Percentiles rank a stretch among this genome's conserved stretches.
phyloP scores from a whole-genome alignment of 2,329 filamentous ascomycete genomes.

The Claviceps arundinis region DNA sequence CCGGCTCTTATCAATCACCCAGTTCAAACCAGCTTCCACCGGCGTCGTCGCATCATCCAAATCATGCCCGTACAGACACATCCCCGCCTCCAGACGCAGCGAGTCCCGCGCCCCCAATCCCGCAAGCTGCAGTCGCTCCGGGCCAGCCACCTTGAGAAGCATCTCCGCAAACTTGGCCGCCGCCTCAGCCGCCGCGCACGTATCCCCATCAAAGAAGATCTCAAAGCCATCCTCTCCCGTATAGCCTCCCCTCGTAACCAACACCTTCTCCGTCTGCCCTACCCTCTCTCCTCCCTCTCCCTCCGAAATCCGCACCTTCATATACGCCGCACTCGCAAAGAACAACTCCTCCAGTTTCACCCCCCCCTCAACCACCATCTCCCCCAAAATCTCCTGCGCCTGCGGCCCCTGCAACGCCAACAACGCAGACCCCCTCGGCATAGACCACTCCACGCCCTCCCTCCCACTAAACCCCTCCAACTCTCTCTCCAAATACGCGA shows the following conservation, averaged over 20 bases:
- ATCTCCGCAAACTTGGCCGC: conserved; percentile 49
- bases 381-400: conserved; percentile 53
- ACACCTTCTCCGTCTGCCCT: conserved; percentile 23
- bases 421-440: conserved; percentile 61
- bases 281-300: conserved; percentile 37
- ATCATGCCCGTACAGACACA: conserved; percentile 99
- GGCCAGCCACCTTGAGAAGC: conserved; percentile 51
- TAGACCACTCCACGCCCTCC: conserved; percentile 44
- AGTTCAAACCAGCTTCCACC: conserved; percentile 45
- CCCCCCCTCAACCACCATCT: conserved; percentile 36
- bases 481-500: conserved; percentile 59
- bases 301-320: conserved; percentile 49
- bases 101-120: conserved; percentile 87
- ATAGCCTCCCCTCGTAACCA: conserved; percentile 84
- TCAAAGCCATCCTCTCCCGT: conserved; percentile 98
- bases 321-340: conserved; percentile 65
- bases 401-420: conserved; percentile 83
- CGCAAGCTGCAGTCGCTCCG: conserved; percentile 56
- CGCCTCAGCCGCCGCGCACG: conserved; percentile 23
- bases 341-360: conserved; percentile 53
- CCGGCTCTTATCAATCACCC: conserved; percentile 76
- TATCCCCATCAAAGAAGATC: conserved; percentile 56
- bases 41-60: conserved; percentile 63
- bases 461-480: conserved; percentile 40
- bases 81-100: conserved; percentile 85